phyloP scores from a whole-genome alignment of 495 filamentous ascomycete species.

The Penicillium coffeae region DNA sequence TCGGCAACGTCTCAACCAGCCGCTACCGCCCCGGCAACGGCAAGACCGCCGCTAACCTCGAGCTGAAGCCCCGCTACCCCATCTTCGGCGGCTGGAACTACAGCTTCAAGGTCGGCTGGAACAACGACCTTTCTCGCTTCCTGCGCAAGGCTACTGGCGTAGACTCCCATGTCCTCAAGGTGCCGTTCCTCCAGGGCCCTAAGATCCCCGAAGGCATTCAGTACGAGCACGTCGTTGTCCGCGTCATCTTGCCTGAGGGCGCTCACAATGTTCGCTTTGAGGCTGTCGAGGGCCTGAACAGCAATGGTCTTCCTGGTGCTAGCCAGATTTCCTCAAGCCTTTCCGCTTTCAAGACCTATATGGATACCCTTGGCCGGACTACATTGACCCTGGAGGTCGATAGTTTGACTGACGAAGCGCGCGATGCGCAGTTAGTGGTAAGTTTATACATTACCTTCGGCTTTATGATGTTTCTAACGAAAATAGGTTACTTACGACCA shows the following conservation, averaged over 20 bases:
- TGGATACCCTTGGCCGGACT: constrained; percentile 90
- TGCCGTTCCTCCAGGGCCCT: constrained; percentile 94
- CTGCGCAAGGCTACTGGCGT: constrained; percentile 56
- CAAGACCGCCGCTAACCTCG: constrained; percentile 72
- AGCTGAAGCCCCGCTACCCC: constrained; percentile 88
- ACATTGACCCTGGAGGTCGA: constrained; percentile 74
- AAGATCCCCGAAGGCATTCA: constrained; percentile 77
- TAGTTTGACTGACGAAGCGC: constrained; percentile 82
- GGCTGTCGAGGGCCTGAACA: constrained; percentile 30
- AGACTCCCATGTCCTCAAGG: constrained; percentile 78
- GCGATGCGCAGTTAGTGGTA: constrained; percentile 74
- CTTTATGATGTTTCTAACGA: constrained; percentile 6
- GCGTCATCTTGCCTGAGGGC: constrained; percentile 86
- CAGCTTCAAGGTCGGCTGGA: constrained; percentile 92
- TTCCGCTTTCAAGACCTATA: constrained; percentile 73
- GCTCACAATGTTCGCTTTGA: constrained; percentile 67
- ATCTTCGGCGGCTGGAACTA: constrained; percentile 98
- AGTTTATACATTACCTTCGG: constrained; percentile 16
- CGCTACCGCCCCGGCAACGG: constrained; percentile 70
- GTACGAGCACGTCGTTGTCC: constrained; percentile 76
- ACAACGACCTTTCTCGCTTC: constrained; percentile 73
- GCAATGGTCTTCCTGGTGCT: constrained; percentile 35
- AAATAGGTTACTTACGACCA: constrained; percentile 74
- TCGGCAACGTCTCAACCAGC: constrained; percentile 95
- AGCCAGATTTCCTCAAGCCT: constrained; percentile 46